Evolutionary conservation across 2,329 filamentous ascomycete species (phyloP).

Genomic region (Claviceps paspali): DNA sequence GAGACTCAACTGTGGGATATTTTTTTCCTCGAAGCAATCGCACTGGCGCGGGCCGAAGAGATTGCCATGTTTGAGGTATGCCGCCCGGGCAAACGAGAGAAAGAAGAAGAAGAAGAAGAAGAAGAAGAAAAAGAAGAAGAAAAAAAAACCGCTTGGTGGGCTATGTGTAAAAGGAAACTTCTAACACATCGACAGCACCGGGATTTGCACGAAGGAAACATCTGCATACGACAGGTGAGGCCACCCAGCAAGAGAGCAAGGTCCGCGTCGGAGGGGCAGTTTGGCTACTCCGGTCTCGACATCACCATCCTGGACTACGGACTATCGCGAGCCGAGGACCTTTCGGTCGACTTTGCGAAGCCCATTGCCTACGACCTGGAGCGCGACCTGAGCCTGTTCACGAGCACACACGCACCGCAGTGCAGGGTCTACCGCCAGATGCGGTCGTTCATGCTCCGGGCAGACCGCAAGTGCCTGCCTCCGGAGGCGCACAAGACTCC

Average conservation of each 20-base stretch:
- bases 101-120: too few relatives aligned
- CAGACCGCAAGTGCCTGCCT: conserved; percentile 34
- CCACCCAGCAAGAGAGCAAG: conserved; percentile 17
- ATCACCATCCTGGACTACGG: conserved; percentile 53
- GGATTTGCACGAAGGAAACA: conserved; percentile 50
- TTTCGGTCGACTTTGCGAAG: conserved; percentile 18
- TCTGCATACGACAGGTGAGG: conserved; percentile 36
- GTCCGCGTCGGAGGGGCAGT: conserved; percentile 20
- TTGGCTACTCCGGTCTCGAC: conserved; percentile 45
- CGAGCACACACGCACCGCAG: conserved; percentile 42
- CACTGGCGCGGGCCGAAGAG: conserved; percentile 43
- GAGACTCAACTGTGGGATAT: conserved; percentile 46
- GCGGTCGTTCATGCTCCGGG: conserved; percentile 40
- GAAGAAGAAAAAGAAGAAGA: too few relatives aligned
- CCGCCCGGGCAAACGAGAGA: too few relatives aligned
- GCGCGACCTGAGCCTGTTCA: conserved; percentile 43
- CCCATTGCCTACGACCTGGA: conserved; percentile 44
- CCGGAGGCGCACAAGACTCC: conserved; percentile 30
- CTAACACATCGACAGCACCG: too few relatives aligned
- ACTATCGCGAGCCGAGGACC: conserved; percentile 40
- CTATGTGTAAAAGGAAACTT: too few relatives aligned
- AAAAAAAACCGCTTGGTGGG: too few relatives aligned
- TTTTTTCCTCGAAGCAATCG: conserved; percentile 44
- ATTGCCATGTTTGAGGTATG: conserved; percentile 44
- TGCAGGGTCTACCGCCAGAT: conserved; percentile 48